Evolutionary conservation across 1,139 yeast genomes (phyloP), one percentile per base, ranked within the genome.

Genomic region (Pichia sp.): DNA sequence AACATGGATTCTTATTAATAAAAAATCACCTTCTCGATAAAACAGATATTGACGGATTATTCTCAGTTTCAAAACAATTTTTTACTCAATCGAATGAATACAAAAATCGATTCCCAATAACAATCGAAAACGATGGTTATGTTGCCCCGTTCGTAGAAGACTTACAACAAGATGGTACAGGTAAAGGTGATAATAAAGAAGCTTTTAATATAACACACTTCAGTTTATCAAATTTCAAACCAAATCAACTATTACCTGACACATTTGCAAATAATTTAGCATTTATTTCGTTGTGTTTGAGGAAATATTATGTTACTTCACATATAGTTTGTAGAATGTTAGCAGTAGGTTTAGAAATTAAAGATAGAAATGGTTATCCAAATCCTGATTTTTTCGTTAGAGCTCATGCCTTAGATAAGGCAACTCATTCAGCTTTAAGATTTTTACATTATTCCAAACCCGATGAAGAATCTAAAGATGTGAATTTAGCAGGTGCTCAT

Each of bases 401-500:
- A n/a, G 74, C 81, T 55, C 83, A 83, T 62, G 69, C 72, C 44
- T 73, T 81, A 0, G 70, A 70, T 10, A 70, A 74, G 50, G 65
- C 67, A 19, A 77, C 84, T 22, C 87, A 72, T 31, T 52, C 89
- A 6, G 79, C 87, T 0, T 74, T 87, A 62, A 72, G 95, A 59
- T 73, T 87, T 59, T 71, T 87, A 48, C 87, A 82, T 64, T 87
- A 87, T 62, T 91, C 91, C 0, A 77, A 85, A 13, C 80, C 76
- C 51, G 43, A 39, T 5, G n/a, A 34, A 9, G 33, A 47, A 3
- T 46, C 28, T 6, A 36, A 43, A 10, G 72, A 75, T 48, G 67
- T 73, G 39, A 77, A 84, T 46, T 73, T 95, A 49, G 95, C 95
- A 3, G 95, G 95, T 33, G 95, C 95, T 1, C 95, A 87, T 60